These are phyloP conservation scores for Aspergillus aculeatus DNA, from an alignment of 2,329 filamentous ascomycete species.

Conservation along the genomic window DNA sequence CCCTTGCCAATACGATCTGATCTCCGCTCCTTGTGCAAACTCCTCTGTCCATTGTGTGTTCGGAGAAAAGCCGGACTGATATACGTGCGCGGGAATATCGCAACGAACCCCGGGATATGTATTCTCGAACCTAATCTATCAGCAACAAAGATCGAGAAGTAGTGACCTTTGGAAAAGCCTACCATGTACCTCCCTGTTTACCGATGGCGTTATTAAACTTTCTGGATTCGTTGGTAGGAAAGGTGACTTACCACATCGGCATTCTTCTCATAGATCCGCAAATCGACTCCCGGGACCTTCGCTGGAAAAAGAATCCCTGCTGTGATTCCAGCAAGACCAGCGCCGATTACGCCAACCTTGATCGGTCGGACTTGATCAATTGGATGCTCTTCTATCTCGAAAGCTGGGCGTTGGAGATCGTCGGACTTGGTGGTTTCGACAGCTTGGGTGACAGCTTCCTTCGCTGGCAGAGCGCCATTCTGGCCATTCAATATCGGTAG, in stretches of 20 bases:
- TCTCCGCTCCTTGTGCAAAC: conserved; percentile 67
- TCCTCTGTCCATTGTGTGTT: conserved; percentile 69
- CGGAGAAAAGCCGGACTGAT: conserved; percentile 66
- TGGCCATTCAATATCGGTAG: neutral
- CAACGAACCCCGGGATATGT: conserved; percentile 65
- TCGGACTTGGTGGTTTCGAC: neutral
- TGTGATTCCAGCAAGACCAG: conserved; percentile 62
- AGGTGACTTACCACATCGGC: conserved; percentile 58
- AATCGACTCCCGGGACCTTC: conserved; percentile 66
- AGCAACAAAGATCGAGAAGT: neutral
- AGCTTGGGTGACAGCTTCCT: neutral
- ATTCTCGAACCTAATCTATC: conserved; percentile 40
- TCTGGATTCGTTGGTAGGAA: no score
- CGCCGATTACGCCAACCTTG: conserved; percentile 62
- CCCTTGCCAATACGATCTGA: conserved; percentile 64
- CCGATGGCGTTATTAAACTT: neutral
- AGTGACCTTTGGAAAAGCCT: neutral
- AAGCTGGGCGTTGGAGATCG: conserved; percentile 14
- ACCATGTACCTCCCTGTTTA: conserved; percentile 48
- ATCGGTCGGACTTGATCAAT: conserved; percentile 51
- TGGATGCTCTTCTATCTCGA: conserved; percentile 44
- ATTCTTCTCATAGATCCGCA: conserved; percentile 69
- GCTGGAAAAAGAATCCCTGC: conserved; percentile 65
- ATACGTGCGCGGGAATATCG: conserved; percentile 68
- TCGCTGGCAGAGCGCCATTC: neutral